phyloP scores from a whole-genome alignment of 2,329 filamentous ascomycete genomes.

The Cladosporium phlei region DNA sequence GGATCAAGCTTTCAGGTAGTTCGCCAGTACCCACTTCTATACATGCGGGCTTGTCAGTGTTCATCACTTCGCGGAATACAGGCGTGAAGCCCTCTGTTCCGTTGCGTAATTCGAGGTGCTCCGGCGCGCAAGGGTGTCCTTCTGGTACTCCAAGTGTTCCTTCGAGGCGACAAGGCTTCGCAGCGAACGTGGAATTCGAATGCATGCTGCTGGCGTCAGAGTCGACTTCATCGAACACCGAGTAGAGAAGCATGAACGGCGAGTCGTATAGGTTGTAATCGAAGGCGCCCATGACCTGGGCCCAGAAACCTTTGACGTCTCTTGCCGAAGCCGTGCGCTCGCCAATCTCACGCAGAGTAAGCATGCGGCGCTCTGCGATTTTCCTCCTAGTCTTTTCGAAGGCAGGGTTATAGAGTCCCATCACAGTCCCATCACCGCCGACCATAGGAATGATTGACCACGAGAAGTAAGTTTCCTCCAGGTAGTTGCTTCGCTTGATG shows the following conservation, averaged over 20 bases:
- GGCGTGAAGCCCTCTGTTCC: constrained; percentile 70
- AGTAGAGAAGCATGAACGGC: constrained; percentile 73
- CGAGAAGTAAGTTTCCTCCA: constrained; percentile 78
- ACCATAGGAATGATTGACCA: constrained; percentile 78
- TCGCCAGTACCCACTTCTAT: constrained; percentile 63
- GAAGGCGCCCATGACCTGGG: constrained; percentile 62
- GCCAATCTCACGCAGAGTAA: constrained; percentile 71
- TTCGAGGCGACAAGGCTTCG: constrained; percentile 64
- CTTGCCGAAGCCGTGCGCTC: constrained; percentile 69
- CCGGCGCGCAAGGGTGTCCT: constrained; percentile 57
- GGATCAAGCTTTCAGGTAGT: constrained; percentile 59
- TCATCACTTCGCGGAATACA: constrained; percentile 71
- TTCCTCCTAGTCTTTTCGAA: constrained; percentile 78
- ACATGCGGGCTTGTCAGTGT: constrained; percentile 60
- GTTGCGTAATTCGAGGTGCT: constrained; percentile 62
- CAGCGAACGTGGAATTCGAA: constrained; percentile 59
- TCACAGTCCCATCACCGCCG: constrained; percentile 65
- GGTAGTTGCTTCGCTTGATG: constrained; percentile 61
- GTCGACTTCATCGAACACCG: constrained; percentile 64
- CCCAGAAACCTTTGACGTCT: constrained; percentile 70
- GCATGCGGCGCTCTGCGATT: constrained; percentile 74
- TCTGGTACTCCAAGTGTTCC: constrained; percentile 64
- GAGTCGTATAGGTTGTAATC: constrained; percentile 71
- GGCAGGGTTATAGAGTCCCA: constrained; percentile 69
- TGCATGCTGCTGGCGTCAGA: constrained; percentile 69